Evolutionary conservation across 257 asterid genomes (phyloP).

Genomic region (Ilex asprella): DNA sequence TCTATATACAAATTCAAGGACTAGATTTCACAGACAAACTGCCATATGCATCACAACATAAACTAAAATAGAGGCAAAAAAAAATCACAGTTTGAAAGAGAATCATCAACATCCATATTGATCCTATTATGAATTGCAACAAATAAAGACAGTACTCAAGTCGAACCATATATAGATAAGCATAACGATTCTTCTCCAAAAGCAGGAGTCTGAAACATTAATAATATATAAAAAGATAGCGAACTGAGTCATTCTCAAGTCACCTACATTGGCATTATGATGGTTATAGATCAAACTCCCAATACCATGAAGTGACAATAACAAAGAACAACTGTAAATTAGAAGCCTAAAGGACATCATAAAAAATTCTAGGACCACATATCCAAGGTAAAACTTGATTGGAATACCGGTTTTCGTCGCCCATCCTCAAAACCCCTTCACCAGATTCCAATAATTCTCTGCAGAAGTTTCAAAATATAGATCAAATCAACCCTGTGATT

Average conservation of each 20-base stretch:
- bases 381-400: conserved; percentile 16
- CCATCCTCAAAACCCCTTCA: conserved; percentile 8
- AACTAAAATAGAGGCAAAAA: too few relatives aligned
- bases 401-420: not conserved
- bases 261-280: conserved; percentile 21
- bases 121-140: too few relatives aligned
- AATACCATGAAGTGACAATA: conserved; percentile 12
- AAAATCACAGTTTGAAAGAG: too few relatives aligned
- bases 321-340: conserved; percentile 7
- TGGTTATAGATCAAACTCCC: conserved; percentile 9
- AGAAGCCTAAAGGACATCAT: not conserved
- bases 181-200: too few relatives aligned
- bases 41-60: too few relatives aligned
- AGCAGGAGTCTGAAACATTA: not conserved
- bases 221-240: conserved; percentile 10
- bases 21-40: too few relatives aligned
- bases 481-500: conserved; percentile 22
- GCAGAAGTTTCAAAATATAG: not conserved
- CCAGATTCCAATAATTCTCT: conserved; percentile 4
- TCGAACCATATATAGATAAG: too few relatives aligned
- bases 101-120: too few relatives aligned
- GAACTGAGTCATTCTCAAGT: conserved; percentile 23
- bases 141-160: too few relatives aligned
- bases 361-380: conserved; percentile 17
- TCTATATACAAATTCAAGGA: too few relatives aligned